Evolutionary conservation across 805 yeast genomes (phyloP).

Genomic region (Ogataea pini): DNA sequence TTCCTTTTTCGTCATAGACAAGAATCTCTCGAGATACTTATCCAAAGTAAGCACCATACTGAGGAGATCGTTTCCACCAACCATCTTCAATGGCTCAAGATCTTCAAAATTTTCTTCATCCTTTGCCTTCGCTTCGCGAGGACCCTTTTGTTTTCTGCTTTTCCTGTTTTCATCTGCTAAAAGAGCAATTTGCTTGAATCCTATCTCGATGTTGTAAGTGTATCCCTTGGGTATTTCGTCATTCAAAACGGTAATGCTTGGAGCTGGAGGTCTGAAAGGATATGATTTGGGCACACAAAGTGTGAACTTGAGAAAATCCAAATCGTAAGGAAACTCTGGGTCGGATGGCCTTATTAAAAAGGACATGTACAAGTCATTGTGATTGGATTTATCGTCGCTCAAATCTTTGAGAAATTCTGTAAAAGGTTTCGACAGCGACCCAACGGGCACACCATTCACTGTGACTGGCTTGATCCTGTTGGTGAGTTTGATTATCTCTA

Average conservation of each 20-base stretch:
- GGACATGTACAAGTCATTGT: conserved; percentile 40
- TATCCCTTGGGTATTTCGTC: conserved; percentile 70
- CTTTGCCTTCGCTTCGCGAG: conserved; percentile 12
- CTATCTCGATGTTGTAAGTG: conserved; percentile 65
- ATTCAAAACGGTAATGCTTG: conserved; percentile 58
- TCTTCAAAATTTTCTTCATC: conserved; percentile 14
- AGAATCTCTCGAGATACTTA: conserved; percentile 55
- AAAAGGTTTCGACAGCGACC: conserved; percentile 21
- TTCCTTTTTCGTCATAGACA: conserved; percentile 58
- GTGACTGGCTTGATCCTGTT: conserved; percentile 29
- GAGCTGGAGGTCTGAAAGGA: conserved; percentile 45
- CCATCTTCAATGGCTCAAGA: conserved; percentile 33
- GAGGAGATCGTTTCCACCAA: conserved; percentile 51
- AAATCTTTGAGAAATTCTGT: conserved; percentile 21
- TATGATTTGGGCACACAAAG: conserved; percentile 56
- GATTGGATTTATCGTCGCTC: conserved; percentile 14
- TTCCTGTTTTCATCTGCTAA: conserved; percentile 39
- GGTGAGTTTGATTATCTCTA: conserved; percentile 27
- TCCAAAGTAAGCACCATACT: conserved; percentile 59
- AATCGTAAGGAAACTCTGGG: conserved; percentile 72
- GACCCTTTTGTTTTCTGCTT: conserved; percentile 17
- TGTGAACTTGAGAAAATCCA: conserved; percentile 52
- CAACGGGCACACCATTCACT: conserved; percentile 32
- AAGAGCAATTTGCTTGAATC: conserved; percentile 51
- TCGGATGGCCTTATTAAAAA: conserved; percentile 58